phyloP scores from a whole-genome alignment of 257 asterid genomes.

The Gynochthodes officinalis region DNA sequence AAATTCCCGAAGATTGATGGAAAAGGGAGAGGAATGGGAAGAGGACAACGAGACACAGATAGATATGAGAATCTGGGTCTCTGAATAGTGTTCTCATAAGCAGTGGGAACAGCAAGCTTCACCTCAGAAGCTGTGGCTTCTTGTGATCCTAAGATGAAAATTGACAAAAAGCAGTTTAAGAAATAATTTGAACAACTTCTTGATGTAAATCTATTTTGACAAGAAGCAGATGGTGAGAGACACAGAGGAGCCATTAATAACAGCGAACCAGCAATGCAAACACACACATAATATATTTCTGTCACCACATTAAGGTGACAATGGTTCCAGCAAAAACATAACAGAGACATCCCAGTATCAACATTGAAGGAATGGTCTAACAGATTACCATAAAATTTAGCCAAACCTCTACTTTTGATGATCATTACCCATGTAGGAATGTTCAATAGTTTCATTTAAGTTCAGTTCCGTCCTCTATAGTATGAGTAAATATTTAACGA shows the following conservation, averaged over 20 bases:
- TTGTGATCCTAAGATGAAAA: conserved; percentile 40
- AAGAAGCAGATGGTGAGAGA: background rate
- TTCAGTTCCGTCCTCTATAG: background rate
- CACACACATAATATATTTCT: background rate
- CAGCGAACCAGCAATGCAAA: background rate
- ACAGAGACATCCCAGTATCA: background rate
- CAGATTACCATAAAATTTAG: background rate
- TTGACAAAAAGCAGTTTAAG: background rate
- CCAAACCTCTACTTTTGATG: background rate
- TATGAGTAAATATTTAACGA: background rate
- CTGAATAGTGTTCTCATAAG: conserved; percentile 38
- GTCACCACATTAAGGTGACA: background rate
- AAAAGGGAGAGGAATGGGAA: conserved; percentile 88
- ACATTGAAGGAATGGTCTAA: background rate
- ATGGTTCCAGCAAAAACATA: too few species aligned
- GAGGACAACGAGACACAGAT: conserved; percentile 70
- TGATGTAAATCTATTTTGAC: background rate
- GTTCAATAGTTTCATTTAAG: background rate
- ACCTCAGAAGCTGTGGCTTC: conserved; percentile 65
- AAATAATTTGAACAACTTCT: background rate
- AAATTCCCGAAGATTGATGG: conserved; percentile 65
- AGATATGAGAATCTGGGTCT: conserved; percentile 77
- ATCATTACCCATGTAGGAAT: background rate
- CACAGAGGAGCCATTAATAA: background rate
- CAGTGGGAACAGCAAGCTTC: conserved; percentile 57